phyloP scores from a whole-genome alignment of 2,329 filamentous ascomycete species.

The Microsporum audouinii region DNA sequence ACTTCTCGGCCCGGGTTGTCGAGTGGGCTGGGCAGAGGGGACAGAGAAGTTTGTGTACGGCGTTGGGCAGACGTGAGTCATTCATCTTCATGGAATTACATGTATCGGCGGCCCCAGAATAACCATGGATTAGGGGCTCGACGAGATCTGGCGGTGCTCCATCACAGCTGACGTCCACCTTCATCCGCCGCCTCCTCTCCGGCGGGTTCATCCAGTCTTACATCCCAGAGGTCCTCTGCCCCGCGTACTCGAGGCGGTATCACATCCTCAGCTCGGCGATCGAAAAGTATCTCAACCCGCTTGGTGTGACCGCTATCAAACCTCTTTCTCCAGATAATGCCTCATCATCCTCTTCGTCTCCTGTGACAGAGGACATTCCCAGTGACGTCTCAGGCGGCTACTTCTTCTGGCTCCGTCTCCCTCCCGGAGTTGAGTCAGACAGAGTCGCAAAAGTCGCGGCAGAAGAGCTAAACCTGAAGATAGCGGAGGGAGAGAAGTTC shows the following conservation, averaged over 20 bases:
- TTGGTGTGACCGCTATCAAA: conserved; percentile 40
- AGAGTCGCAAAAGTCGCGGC: conserved; percentile 48
- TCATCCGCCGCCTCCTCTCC: conserved; percentile 44
- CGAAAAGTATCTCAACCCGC: conserved; percentile 46
- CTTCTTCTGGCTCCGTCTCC: conserved; percentile 69
- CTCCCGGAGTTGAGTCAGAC: conserved; percentile 41
- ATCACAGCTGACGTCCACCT: conserved; percentile 48
- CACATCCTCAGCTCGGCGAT: conserved; percentile 49
- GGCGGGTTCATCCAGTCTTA: conserved; percentile 43
- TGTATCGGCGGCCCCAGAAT: conserved; percentile 15
- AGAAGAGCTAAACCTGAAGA: conserved; percentile 52
- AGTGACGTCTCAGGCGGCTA: conserved; percentile 60
- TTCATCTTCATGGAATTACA: neutral
- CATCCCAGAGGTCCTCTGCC: conserved; percentile 43
- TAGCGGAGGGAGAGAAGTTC: conserved; percentile 61
- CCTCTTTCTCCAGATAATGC: conserved; percentile 4
- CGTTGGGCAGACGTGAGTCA: conserved; percentile 47
- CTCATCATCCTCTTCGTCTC: neutral
- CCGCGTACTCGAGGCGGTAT: conserved; percentile 45
- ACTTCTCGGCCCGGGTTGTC: conserved; percentile 64
- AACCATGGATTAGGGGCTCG: conserved; percentile 37
- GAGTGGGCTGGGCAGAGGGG: conserved; percentile 81
- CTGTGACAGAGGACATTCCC: conserved; percentile 11
- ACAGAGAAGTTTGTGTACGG: conserved; percentile 50
- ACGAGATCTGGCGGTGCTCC: conserved; percentile 49